Percentiles rank a stretch among this genome's conserved stretches.
phyloP scores from a whole-genome alignment of 2,329 filamentous ascomycete genomes.

The Pseudogymnoascus sp. region DNA sequence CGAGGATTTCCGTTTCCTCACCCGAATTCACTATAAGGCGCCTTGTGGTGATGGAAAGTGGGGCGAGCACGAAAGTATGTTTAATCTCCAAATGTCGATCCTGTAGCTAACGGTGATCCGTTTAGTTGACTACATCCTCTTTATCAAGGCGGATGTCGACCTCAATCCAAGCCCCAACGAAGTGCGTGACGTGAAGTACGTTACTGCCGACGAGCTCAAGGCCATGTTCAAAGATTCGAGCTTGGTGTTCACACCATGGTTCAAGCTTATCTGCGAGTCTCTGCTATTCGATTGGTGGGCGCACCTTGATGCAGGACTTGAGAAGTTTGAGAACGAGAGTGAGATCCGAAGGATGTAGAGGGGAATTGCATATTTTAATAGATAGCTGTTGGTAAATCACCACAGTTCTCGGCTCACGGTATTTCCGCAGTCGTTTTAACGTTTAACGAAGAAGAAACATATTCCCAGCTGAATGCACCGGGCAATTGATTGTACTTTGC shows the following conservation, averaged over 20 bases:
- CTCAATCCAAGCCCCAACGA: slow-evolving; percentile 79
- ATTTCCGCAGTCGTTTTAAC: slow-evolving; percentile 7
- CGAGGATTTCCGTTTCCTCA: slow-evolving; percentile 88
- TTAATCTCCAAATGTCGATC: neutral
- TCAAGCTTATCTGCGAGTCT: slow-evolving; percentile 96
- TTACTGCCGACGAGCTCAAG: slow-evolving; percentile 74
- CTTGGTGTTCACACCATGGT: slow-evolving; percentile 94
- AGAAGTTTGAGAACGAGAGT: slow-evolving; percentile 78
- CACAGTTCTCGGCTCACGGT: slow-evolving; percentile 5
- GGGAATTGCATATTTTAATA: neutral
- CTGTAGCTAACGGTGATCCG: slow-evolving; percentile 12
- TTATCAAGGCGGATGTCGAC: slow-evolving; percentile 91
- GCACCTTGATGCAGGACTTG: slow-evolving; percentile 69
- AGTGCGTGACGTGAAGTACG: slow-evolving; percentile 76
- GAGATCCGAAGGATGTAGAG: slow-evolving; percentile 74
- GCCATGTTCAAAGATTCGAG: slow-evolving; percentile 71
- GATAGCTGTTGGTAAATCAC: neutral
- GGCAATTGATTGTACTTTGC: slow-evolving; percentile 9
- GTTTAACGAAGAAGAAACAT: slow-evolving; percentile 9
- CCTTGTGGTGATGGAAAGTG: slow-evolving; percentile 86
- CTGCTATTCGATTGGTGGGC: slow-evolving; percentile 99
- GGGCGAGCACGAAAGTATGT: slow-evolving; percentile 96
- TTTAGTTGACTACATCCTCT: slow-evolving; percentile 93
- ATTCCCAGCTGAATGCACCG: neutral
- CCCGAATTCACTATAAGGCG: slow-evolving; percentile 95